Evolutionary conservation across 2,329 filamentous ascomycete species (phyloP).

Genomic region (Periglandula ipomoeae): DNA sequence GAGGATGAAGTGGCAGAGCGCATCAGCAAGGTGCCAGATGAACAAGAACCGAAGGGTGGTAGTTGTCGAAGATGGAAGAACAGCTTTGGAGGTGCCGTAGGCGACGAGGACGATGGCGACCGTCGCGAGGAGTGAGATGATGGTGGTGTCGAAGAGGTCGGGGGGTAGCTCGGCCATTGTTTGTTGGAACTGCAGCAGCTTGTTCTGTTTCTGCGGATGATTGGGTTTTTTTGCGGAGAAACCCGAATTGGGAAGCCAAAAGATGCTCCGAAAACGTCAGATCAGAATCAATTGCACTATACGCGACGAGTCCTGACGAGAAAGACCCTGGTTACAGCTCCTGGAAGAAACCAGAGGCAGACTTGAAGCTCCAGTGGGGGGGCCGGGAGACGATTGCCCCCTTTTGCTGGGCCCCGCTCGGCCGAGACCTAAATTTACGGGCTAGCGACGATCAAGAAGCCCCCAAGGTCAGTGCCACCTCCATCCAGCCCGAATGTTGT

Average conservation of each 20-base stretch:
- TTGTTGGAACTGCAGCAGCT: neutral
- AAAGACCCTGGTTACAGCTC: no score
- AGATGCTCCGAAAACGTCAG: no score
- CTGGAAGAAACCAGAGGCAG: no score
- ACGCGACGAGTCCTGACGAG: no score
- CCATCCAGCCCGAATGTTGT: no score
- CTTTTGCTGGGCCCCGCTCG: neutral
- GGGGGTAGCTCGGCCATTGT: slow-evolving; percentile 30
- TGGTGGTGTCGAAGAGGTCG: slow-evolving; percentile 49
- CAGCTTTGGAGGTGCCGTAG: slow-evolving; percentile 37
- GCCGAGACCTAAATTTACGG: no score
- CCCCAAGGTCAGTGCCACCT: no score
- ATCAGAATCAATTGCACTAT: no score
- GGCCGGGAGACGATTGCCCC: neutral
- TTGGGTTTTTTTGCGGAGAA: no score
- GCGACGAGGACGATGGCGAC: slow-evolving; percentile 41
- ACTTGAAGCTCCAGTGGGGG: no score
- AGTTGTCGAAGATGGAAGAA: slow-evolving; percentile 40
- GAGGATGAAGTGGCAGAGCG: slow-evolving; percentile 81
- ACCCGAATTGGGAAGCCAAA: no score
- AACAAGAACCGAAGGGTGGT: slow-evolving; percentile 66
- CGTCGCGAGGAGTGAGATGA: slow-evolving; percentile 48
- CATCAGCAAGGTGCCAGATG: slow-evolving; percentile 92
- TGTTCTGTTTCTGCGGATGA: neutral
- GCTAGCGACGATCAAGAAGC: no score